Base-by-base conservation (phyloP, 495 filamentous ascomycete species). In the Aspergillus wentii region DNA sequence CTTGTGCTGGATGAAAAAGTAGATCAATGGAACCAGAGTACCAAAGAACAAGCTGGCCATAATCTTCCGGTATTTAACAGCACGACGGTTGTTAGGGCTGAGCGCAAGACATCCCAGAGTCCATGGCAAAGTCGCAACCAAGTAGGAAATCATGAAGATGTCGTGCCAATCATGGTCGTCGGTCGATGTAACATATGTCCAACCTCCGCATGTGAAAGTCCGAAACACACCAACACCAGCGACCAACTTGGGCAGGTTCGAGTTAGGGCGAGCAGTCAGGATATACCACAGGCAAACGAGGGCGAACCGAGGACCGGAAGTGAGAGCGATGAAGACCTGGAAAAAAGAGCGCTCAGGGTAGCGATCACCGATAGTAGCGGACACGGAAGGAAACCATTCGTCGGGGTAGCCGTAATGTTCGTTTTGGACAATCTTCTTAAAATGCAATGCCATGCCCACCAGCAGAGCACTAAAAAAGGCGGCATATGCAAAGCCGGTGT, bases 341-440 rank as follows among this genome's bases (percentile, higher is more conserved):
- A 97, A 99, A 41, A 97, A 80, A 11, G 92, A 95, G 31, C 94
- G 82, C 59, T 99, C 94, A 19, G 94, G 94, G 57, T 97, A 97
- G 21, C 92, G 82, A 51, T 99, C 94, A 44, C 94, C 94, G 60
- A 99, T 99, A n/a, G 94, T 96, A 10, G 94, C 80, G 19, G 91
- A 96, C 17, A 99, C 94, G 16, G 94, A 99, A 26, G 94, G 94
- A 48, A 99, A 97, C 94, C 94, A 99, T 75, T 99, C 94, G 27
- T 95, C 70, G 1, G 94, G 94, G 62, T 95, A 99, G 52, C 94
- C 83, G 65, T 86, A 95, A 68, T 92, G 83, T 66, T 99, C 87
- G 60, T 99, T 99, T 61, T 95, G 73, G 14, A 99, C 94, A 38
- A 99, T 99, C 72, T 97, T 97, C 48, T 82, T 78, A 62, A 90